Base-by-base conservation (phyloP, 768 basidiomycete species). In the Leccinum pellstonianum region DNA sequence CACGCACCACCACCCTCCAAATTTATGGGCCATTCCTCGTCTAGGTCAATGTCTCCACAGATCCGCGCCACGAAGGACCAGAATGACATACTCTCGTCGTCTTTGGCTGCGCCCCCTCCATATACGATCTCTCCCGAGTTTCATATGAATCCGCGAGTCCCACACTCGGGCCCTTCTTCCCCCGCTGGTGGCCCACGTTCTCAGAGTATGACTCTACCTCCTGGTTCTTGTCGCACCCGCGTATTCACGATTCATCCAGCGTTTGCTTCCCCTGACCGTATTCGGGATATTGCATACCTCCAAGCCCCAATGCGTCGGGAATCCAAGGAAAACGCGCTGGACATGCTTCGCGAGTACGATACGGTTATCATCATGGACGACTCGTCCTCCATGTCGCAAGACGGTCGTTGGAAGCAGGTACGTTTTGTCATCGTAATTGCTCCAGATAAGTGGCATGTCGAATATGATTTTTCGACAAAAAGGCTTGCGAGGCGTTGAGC, bases 281-380 rank as follows among this genome's bases (percentile, higher is more conserved):
- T 62, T 55, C 61, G 55, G 17, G 68, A 69, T 15, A 38, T 71
- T 23, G 62, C 64, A 3, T 71, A 73, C 37, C 48, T 73, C 14
- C 62, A 62, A 25, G 58, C 67, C 5, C 73, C 73, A 0, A 61
- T 73, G 63, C 66, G 67, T 15, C 60, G 56, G 3, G 65, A 73
- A 21, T 73, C 70, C 0, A 62, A 59, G 48, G 73, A 73, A 56
- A 62, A 73, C 12, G 73, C 70, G 1, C 53, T 73, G 1, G 70
- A 79, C 31, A 75, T 70, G 35, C 67, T 86, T 5, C 63, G 70
- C 31, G 69, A 77, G 55, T 87, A 83, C 60, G 77, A 87, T 56
- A 87, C 85, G 0, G 77, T 86, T 11, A 71, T 87, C 48, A 68
- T 87, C 43, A 75, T 88, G 56, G 84, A 86, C 68, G 86, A 87